Percentiles rank a stretch among this genome's conserved stretches.
phyloP scores from a whole-genome alignment of 106 monocot species.

The Platanthera zijinensis region DNA sequence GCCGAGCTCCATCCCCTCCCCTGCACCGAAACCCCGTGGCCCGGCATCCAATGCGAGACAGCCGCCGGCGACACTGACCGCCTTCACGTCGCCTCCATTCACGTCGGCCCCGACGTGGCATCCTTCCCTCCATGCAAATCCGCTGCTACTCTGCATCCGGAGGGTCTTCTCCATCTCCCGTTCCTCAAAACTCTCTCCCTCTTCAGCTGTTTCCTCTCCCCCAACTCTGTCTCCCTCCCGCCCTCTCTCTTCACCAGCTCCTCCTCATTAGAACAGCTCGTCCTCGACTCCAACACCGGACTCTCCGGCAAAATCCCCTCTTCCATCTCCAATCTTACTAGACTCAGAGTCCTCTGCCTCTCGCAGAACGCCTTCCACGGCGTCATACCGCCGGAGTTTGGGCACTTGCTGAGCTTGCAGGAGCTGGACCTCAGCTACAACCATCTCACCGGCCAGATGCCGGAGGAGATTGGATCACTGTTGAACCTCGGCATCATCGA shows the following conservation, averaged over 20 bases:
- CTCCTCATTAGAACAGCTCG: conserved; percentile 49
- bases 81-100: conserved; percentile 56
- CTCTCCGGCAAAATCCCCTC: conserved; percentile 41
- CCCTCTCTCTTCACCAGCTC: conserved; percentile 48
- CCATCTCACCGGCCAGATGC: conserved; percentile 32
- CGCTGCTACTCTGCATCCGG: conserved; percentile 23
- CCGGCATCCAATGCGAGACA: conserved; percentile 60
- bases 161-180: conserved; percentile 33
- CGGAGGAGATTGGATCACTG: conserved; percentile 34
- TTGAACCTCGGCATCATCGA: conserved; percentile 44
- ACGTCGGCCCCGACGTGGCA: conserved; percentile 48
- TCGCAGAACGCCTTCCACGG: conserved; percentile 52
- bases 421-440: conserved; percentile 77
- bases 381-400: conserved; percentile 30
- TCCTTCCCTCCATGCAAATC: conserved; percentile 43
- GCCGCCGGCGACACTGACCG: not conserved
- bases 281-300: conserved; percentile 52
- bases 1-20: conserved; percentile 50
- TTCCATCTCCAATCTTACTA: conserved; percentile 12
- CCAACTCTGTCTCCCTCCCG: conserved; percentile 17
- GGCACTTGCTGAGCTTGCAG: conserved; percentile 23
- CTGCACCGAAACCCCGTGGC: conserved; percentile 73
- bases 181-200: conserved; percentile 62
- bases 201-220: conserved; percentile 39
- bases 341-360: conserved; percentile 47